Base-by-base conservation (phyloP, 1,139 yeast genomes). In the Scheffersomyces titani region DNA sequence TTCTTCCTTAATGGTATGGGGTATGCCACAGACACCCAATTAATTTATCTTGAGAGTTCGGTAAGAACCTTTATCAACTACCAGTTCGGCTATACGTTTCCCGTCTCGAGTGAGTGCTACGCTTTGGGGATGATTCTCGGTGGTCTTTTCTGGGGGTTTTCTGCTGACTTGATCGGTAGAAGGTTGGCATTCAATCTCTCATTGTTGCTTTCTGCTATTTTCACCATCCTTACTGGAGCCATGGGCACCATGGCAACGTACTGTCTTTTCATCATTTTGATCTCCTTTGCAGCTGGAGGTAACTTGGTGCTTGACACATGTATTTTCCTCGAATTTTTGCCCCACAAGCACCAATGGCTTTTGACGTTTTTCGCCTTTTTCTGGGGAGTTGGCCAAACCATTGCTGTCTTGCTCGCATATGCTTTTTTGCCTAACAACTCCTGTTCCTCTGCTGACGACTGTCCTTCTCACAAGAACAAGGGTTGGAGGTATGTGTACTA, bases 1-100 rank as follows among this genome's bases (percentile, higher is more conserved):
- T 67, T 67, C 49, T 76, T 75, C 62, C 65, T 83, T 46, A 83
- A 82, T 58, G 90, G 90, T 19, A 80, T 85, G 80, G 90, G 90
- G 18, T 86, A 86, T 64, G 82, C 87, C 5, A 86, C 84, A 30
- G 90, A 86, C 66, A 83, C 88, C 19, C 85, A 85, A 65, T 72
- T 86, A 61, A 80, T 78, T 47, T 73, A 76, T 65, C 64, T 75
- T 49, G 82, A 77, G 61, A 67, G 76, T 55, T 66, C 70, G 46
- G 81, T 76, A 11, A 68, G 80, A 58, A 67, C 72, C 5, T 74
- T 72, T 63, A 72, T 75, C 63, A 82, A 77, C 65, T 77, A 71
- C 64, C 86, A 77, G 62, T 77, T 76, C 63, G 74, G 75, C 20
- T 70, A 73, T 56, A 51, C 51, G 16, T 76, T 71, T 58, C 76